Evolutionary conservation across 2,329 filamentous ascomycete genomes (phyloP), one percentile per base, ranked within the genome.

Genomic region (Colletotrichum lupini): DNA sequence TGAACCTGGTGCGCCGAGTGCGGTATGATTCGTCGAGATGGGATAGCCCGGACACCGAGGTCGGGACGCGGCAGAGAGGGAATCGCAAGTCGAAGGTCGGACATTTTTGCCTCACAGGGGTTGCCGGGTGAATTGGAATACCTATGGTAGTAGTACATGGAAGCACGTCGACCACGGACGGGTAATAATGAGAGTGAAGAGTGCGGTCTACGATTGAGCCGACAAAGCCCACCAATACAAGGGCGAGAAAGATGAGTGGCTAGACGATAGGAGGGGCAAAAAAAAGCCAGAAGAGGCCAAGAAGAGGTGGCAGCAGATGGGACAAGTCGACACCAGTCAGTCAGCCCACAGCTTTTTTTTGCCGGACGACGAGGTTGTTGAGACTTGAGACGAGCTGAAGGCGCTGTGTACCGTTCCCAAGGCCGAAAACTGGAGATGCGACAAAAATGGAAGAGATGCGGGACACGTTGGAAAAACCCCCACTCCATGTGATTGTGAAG

Each of bases 401-500:
- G 57, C 46, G 58, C 57, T n/a, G 19, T 16, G 60, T n/a, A 46
- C 67, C 53, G 52, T 65, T 57, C 55, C 59, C 67, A 56, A 70
- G 56, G 49, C 26, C 67, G 46, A 70, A 70, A 73, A 66, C 22
- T 61, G 71, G 71, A 62, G 71, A 73, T 60, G 46, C 35, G 35
- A 65, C n/a, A 57, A 63, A 26, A 64, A 60, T 32, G 30, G 16
- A 53, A 14, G 8, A 55, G 4, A 26, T 24, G 22, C 49, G 32
- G 46, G 46, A 49, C 61, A 32, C 24, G 49, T 24, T 28, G 55
- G n/a, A 12, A 37, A 61, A 52, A n/a, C 16, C 55, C 67, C 71
- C 71, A 73, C 71, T 73, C 46, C 71, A 73, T 71, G 56, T 73
- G 71, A 73, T 66, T 56, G 30, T 61, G 71, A 58, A 46, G 56